Percentiles rank a stretch among this genome's conserved stretches.
Conservation (phyloP, 352 stramenopile genomes). For the Globisporangium perplexum region DNA sequence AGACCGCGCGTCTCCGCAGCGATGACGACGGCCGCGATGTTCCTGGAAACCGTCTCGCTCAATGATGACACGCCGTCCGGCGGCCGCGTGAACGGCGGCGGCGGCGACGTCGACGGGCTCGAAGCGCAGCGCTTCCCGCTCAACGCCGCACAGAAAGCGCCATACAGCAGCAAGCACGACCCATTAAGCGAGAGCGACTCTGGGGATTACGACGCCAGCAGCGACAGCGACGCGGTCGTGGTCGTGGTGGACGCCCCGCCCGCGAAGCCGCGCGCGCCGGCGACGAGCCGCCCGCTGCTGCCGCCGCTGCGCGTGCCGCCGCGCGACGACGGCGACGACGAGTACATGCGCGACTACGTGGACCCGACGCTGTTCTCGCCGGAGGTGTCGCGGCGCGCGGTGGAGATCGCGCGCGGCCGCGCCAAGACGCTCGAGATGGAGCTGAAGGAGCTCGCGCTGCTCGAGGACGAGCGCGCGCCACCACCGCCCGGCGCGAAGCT, state of each 20-base stretch:
- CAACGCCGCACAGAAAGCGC: slow-evolving; percentile 12
- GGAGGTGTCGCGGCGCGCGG: slow-evolving; percentile 72
- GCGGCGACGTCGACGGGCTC: slow-evolving; percentile 29
- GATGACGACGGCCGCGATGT: slow-evolving; percentile 32
- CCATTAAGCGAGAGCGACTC: slow-evolving; percentile 16
- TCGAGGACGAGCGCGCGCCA: slow-evolving; percentile 27
- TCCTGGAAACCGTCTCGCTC: slow-evolving; percentile 71
- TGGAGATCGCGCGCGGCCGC: slow-evolving; percentile 77
- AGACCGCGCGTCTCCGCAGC: too few relatives aligned
- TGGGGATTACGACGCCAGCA: slow-evolving; percentile 20
- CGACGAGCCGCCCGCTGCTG: slow-evolving; percentile 8
- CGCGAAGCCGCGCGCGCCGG: slow-evolving; percentile 8
- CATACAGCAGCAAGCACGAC: slow-evolving; percentile 1
- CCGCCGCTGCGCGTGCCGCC: slow-evolving; percentile 18
- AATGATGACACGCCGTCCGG: slow-evolving; percentile 44
- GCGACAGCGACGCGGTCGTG: slow-evolving; percentile 15
- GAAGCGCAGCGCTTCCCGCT: slow-evolving; percentile 42
- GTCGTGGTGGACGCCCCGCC: slow-evolving; percentile 26
- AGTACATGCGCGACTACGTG: slow-evolving; percentile 47
- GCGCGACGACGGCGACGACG: slow-evolving; percentile 28
- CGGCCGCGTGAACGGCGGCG: slow-evolving; percentile 9
- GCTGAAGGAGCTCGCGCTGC: slow-evolving; percentile 58
- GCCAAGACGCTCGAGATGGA: slow-evolving; percentile 68
- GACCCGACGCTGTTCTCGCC: slow-evolving; percentile 78
- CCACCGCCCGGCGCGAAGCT: slow-evolving; percentile 23